Conservation (phyloP, 176 grass and related monocot species). For the Carex cristatella region DNA sequence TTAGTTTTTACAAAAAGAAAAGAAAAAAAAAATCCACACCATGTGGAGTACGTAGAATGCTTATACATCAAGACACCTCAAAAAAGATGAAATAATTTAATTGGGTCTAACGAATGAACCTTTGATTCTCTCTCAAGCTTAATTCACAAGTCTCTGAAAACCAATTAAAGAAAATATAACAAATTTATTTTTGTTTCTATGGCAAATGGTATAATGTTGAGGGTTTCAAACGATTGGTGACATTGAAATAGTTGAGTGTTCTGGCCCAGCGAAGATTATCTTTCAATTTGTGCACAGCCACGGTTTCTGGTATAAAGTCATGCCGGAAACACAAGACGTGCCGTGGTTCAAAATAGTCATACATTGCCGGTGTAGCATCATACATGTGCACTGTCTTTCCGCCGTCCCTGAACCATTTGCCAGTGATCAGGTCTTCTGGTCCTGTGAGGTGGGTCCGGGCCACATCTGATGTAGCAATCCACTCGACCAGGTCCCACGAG, state of each 20-base stretch:
- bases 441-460: constrained; percentile 21
- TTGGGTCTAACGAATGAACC: background rate
- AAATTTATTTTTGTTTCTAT: background rate
- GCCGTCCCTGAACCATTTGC: constrained; percentile 32
- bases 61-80: background rate
- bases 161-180: background rate
- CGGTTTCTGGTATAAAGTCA: constrained; percentile 31
- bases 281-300: constrained; percentile 55
- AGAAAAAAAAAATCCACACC: background rate
- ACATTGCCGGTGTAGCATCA: constrained; percentile 45
- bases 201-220: constrained; percentile 36
- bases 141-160: background rate
- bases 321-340: constrained; percentile 34
- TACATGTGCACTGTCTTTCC: constrained; percentile 36
- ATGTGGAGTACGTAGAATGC: background rate
- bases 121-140: background rate
- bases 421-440: constrained; percentile 42
- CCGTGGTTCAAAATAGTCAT: constrained; percentile 38
- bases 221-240: constrained; percentile 31
- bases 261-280: constrained; percentile 25
- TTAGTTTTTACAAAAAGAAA: background rate
- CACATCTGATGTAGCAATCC: constrained; percentile 50
- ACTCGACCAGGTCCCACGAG: constrained; percentile 48
- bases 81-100: background rate
- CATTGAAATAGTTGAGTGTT: constrained; percentile 49